Percentiles rank a stretch among this genome's conserved stretches.
Evolutionary conservation across 768 basidiomycete genomes (phyloP).

Genomic region (Astraeus odoratus): DNA sequence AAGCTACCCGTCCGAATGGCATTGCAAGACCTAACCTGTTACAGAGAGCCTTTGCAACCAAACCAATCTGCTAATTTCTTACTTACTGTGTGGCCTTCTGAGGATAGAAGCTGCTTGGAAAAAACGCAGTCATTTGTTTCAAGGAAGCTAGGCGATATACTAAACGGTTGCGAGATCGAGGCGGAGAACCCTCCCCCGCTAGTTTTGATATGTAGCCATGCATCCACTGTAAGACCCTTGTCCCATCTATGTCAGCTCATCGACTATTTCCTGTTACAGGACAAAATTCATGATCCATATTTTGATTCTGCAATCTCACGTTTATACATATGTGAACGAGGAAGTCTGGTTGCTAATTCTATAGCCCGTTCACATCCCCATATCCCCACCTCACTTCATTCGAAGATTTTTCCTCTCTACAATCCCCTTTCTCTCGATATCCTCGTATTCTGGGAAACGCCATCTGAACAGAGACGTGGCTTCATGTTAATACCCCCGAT

Average conservation of each 20-base stretch:
- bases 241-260: neutral
- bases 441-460: constrained; percentile 69
- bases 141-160: constrained; percentile 41
- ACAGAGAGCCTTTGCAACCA: constrained; percentile 39
- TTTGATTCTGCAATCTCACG: constrained; percentile 21
- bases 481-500: constrained; percentile 52
- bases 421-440: constrained; percentile 68
- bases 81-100: constrained; percentile 37
- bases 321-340: constrained; percentile 48
- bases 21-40: constrained; percentile 7
- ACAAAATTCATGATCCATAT: constrained; percentile 11
- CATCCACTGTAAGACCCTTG: constrained; percentile 34
- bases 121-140: constrained; percentile 47
- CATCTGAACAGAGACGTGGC: constrained; percentile 53
- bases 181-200: constrained; percentile 44
- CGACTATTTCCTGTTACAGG: constrained; percentile 4
- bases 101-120: constrained; percentile 28
- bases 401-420: constrained; percentile 73
- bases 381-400: constrained; percentile 46
- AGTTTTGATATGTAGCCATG: constrained; percentile 44
- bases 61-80: constrained; percentile 41
- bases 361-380: constrained; percentile 42
- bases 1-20: constrained; percentile 20
- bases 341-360: constrained; percentile 32
- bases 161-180: constrained; percentile 40